phyloP scores from a whole-genome alignment of 2,329 filamentous ascomycete genomes.

The Kalmusia sp. region DNA sequence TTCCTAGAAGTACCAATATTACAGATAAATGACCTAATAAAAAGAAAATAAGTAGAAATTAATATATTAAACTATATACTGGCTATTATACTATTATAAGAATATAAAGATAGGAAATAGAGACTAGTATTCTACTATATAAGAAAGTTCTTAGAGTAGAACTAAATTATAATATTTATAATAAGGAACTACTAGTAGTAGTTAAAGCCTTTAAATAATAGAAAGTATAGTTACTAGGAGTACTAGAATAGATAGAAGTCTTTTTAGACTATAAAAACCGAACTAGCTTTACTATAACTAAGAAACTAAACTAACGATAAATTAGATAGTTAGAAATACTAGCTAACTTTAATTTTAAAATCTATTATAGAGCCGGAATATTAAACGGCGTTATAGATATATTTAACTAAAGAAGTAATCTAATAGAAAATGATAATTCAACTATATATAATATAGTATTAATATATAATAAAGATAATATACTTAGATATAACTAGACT shows the following conservation, averaged over 20 bases:
- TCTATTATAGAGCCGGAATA: too few species aligned
- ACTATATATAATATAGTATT: too few species aligned
- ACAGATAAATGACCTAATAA: too few species aligned
- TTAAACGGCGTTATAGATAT: background rate
- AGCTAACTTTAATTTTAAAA: background rate
- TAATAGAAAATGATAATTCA: too few species aligned
- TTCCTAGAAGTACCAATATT: too few species aligned
- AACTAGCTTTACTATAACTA: background rate
- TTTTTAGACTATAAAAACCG: background rate
- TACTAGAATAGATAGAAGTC: background rate
- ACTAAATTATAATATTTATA: conserved; percentile 20
- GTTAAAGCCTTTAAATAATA: background rate
- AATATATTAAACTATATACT: too few species aligned
- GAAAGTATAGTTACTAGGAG: background rate
- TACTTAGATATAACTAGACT: too few species aligned
- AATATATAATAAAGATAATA: too few species aligned
- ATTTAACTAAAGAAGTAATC: too few species aligned
- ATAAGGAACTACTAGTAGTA: conserved; percentile 15
- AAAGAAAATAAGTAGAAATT: too few species aligned
- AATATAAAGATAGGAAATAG: conserved; percentile 23
- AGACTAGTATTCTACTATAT: conserved; percentile 29
- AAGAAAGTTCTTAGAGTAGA: conserved; percentile 13
- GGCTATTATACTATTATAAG: too few species aligned
- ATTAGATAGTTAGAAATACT: background rate
- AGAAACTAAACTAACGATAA: background rate